Percentiles rank a stretch among this genome's conserved stretches.
Conservation (phyloP, 805 yeast species). For the Nakazawaea ishiwadae region DNA sequence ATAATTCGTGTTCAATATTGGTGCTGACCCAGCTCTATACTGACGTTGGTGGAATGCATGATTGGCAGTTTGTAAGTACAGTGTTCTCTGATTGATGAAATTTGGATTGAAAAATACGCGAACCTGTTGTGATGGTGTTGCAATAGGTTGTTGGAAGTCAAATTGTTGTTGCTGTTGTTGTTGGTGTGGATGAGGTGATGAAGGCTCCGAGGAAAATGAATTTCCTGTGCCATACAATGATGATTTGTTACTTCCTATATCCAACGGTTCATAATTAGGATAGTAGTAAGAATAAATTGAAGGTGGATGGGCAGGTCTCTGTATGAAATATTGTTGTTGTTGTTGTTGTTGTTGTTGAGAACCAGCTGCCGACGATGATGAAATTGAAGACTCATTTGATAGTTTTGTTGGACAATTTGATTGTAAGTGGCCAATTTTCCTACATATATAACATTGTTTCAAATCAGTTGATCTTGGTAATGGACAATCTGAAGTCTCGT, state of each 20-base stretch:
- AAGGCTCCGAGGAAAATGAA: too few species aligned
- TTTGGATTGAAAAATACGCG: neutral
- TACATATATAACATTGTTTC: constrained; percentile 26
- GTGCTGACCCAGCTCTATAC: neutral
- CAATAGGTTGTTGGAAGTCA: neutral
- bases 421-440: constrained; percentile 25
- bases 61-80: constrained; percentile 3
- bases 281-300: neutral
- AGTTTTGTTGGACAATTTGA: constrained; percentile 19
- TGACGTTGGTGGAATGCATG: constrained; percentile 4
- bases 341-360: too few species aligned
- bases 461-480: constrained; percentile 15
- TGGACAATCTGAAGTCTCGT: constrained; percentile 23
- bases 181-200: too few species aligned
- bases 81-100: constrained; percentile 1
- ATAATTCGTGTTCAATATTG: too few species aligned
- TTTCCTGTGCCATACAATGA: neutral
- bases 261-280: neutral
- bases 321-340: neutral
- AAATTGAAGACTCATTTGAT: neutral
- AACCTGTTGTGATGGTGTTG: constrained; percentile 5
- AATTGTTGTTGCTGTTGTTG: too few species aligned
- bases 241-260: too few species aligned
- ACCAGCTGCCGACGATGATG: neutral
- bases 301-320: neutral